These are phyloP conservation scores for Eragrostis curvula DNA, from an alignment of 176 grass and related monocot genomes.

Conservation along the genomic window DNA sequence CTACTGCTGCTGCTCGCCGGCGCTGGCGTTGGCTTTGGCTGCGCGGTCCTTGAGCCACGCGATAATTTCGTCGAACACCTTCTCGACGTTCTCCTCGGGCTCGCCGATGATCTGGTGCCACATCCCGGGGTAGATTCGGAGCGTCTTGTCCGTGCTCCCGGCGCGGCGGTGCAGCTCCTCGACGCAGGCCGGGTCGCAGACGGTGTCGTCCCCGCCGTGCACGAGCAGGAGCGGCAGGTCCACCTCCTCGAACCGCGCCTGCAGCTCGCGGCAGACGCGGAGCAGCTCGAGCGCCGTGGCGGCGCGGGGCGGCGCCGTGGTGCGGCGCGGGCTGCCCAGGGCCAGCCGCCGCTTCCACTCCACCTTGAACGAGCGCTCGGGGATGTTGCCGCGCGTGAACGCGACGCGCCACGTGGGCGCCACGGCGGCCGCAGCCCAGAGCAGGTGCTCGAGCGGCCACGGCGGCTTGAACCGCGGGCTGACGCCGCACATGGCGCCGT, in stretches of 20 bases:
- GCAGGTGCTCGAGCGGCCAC: conserved; percentile 84
- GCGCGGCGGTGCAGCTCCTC: conserved; percentile 75
- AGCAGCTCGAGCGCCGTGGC: conserved; percentile 84
- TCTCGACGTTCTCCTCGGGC: conserved; percentile 76
- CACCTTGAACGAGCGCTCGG: conserved; percentile 79
- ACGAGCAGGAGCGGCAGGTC: conserved; percentile 66
- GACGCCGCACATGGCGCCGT: conserved; percentile 90
- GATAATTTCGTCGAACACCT: conserved; percentile 71
- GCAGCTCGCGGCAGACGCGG: conserved; percentile 77
- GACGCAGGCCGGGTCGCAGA: conserved; percentile 78
- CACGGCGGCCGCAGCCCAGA: conserved; percentile 51
- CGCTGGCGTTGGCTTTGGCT: background rate
- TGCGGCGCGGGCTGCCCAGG: conserved; percentile 57
- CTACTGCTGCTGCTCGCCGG: background rate
- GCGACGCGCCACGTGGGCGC: conserved; percentile 78
- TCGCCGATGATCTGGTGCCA: conserved; percentile 96
- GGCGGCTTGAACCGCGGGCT: conserved; percentile 85
- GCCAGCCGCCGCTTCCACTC: conserved; percentile 74
- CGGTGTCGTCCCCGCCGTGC: conserved; percentile 74
- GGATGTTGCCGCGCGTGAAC: conserved; percentile 70
- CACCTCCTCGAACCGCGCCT: conserved; percentile 72
- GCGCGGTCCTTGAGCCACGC: conserved; percentile 68
- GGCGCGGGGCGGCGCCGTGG: conserved; percentile 54
- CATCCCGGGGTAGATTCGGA: conserved; percentile 75
- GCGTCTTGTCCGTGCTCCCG: conserved; percentile 73